These are phyloP conservation scores for Yamadazyma songkhlaensis DNA, from an alignment of 1,139 yeast species.

Conservation along the genomic window DNA sequence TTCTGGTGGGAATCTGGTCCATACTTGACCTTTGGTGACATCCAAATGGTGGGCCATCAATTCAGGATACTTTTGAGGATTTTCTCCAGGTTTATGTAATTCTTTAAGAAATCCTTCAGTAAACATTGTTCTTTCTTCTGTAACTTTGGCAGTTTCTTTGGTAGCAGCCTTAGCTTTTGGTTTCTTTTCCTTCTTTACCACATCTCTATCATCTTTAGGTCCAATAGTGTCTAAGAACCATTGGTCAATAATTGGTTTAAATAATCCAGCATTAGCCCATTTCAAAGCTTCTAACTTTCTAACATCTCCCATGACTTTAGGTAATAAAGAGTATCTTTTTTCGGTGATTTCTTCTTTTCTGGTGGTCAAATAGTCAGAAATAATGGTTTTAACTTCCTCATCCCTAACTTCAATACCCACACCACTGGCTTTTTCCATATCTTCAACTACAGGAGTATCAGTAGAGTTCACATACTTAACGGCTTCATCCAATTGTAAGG, in stretches of 20 bases:
- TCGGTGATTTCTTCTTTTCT: slow-evolving; percentile 57
- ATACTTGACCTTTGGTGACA: slow-evolving; percentile 77
- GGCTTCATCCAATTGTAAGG: slow-evolving; percentile 80
- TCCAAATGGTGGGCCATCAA: slow-evolving; percentile 75
- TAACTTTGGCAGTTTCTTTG: slow-evolving; percentile 14
- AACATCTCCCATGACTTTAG: slow-evolving; percentile 72
- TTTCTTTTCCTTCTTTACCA: slow-evolving; percentile 66
- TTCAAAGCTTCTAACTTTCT: slow-evolving; percentile 72
- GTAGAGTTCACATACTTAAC: slow-evolving; percentile 58
- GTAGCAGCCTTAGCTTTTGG: slow-evolving; percentile 48
- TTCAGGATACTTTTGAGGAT: slow-evolving; percentile 86
- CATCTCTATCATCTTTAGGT: slow-evolving; percentile 95
- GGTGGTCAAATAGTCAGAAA: slow-evolving; percentile 55
- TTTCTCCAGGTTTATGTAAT: slow-evolving; percentile 92
- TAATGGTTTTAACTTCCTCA: slow-evolving; percentile 59
- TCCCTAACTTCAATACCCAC: slow-evolving; percentile 75
- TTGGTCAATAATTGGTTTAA: slow-evolving; percentile 84
- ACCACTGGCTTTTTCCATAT: slow-evolving; percentile 65
- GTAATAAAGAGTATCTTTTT: slow-evolving; percentile 77
- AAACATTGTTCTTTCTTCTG: slow-evolving; percentile 70
- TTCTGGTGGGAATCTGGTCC: slow-evolving; percentile 97
- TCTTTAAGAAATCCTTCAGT: slow-evolving; percentile 95
- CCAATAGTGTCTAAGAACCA: slow-evolving; percentile 71
- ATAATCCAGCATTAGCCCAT: slow-evolving; percentile 87
- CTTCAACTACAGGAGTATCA: slow-evolving; percentile 36